phyloP scores from a whole-genome alignment of 73 alveolate genomes.

The Breviolum minutum region DNA sequence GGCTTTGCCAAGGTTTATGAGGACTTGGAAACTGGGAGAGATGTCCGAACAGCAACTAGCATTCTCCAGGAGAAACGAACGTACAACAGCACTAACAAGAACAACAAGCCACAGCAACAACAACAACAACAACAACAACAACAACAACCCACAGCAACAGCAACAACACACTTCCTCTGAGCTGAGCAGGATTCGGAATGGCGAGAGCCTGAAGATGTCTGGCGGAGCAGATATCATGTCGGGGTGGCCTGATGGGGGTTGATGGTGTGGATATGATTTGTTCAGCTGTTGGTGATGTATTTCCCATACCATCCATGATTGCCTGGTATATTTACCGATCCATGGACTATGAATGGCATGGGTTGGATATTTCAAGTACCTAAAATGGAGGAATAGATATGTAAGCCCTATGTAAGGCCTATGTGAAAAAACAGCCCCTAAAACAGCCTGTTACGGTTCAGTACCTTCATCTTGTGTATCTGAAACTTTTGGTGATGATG shows the following conservation, averaged over 20 bases:
- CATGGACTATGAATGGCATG: neutral
- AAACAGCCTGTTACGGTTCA: too few species aligned
- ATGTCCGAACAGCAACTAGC: too few species aligned
- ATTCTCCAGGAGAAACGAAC: too few species aligned
- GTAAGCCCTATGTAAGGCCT: neutral
- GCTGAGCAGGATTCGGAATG: conserved; percentile 56
- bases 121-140: too few species aligned
- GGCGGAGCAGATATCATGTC: conserved; percentile 93
- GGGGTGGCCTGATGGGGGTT: neutral
- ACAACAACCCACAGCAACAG: too few species aligned
- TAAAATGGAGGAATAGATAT: neutral
- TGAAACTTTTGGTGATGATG: neutral
- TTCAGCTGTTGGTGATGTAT: too few species aligned
- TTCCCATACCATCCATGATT: too few species aligned
- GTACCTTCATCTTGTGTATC: neutral
- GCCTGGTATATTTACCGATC: too few species aligned
- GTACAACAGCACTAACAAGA: too few species aligned
- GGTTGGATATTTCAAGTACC: neutral
- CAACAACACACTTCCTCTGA: neutral
- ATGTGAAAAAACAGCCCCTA: neutral
- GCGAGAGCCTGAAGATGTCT: conserved; percentile 88
- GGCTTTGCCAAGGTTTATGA: conserved; percentile 85
- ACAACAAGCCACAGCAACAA: too few species aligned
- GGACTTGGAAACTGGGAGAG: neutral
- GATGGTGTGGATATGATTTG: too few species aligned